phyloP scores from a whole-genome alignment of 2,329 filamentous ascomycete genomes.

The Byssochlamys sp. region DNA sequence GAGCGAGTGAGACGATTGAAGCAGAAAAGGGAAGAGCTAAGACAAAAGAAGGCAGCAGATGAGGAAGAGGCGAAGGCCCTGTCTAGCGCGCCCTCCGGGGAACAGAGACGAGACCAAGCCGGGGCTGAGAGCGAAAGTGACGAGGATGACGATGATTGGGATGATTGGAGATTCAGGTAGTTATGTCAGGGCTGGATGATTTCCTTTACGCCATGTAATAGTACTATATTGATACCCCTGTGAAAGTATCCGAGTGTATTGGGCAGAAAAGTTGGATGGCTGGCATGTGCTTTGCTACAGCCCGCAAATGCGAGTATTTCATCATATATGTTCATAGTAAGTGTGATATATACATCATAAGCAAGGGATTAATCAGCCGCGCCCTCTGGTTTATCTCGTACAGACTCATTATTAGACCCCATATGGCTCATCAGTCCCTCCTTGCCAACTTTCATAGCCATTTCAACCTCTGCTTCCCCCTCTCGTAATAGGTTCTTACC shows the following conservation, averaged over 20 bases:
- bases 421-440: constrained; percentile 34
- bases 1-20: constrained; percentile 59
- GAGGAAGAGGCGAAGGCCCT: constrained; percentile 13
- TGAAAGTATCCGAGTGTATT: not conserved
- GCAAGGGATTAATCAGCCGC: not conserved
- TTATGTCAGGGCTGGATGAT: constrained; percentile 3
- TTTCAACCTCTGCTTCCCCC: constrained; percentile 35
- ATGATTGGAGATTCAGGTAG: constrained; percentile 35
- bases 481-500: constrained; percentile 34
- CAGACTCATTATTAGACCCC: constrained; percentile 18
- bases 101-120: constrained; percentile 13
- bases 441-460: constrained; percentile 35
- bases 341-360: not conserved
- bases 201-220: not conserved
- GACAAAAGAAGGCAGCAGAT: constrained; percentile 29
- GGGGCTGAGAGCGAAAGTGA: constrained; percentile 33
- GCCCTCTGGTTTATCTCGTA: not conserved
- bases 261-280: not conserved
- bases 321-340: not conserved
- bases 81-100: not conserved
- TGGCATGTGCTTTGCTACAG: not conserved
- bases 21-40: constrained; percentile 60
- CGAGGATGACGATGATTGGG: constrained; percentile 39
- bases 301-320: not conserved
- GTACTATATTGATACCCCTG: constrained; percentile 4